Evolutionary conservation across 176 grass and related monocot genomes (phyloP).

Genomic region (Lolium perenne): DNA sequence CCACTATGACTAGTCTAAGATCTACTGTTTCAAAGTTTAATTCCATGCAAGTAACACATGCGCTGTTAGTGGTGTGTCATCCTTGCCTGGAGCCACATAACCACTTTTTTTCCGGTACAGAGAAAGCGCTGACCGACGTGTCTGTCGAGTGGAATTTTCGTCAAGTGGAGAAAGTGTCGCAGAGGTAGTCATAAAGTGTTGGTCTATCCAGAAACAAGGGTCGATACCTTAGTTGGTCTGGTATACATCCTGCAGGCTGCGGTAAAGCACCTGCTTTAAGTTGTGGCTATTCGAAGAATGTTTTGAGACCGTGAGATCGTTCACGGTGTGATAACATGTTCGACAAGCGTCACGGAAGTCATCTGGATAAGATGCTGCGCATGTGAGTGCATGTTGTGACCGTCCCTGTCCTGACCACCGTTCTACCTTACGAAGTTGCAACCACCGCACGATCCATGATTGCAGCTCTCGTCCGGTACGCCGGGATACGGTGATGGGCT

Average conservation of each 20-base stretch:
- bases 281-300: neutral
- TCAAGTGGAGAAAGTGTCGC: neutral
- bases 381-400: neutral
- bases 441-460: neutral
- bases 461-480: neutral
- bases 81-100: constrained; percentile 30
- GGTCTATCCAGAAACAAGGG: constrained; percentile 25
- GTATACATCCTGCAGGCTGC: neutral
- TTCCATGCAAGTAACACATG: constrained; percentile 39
- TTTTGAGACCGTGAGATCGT: no score
- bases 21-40: neutral
- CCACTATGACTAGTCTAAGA: no score
- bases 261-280: neutral
- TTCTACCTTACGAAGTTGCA: neutral
- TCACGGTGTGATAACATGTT: no score
- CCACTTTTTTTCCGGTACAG: neutral
- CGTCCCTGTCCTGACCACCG: neutral
- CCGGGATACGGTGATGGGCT: neutral
- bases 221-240: neutral
- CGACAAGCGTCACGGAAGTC: no score
- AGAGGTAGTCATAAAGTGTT: constrained; percentile 4
- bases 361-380: neutral
- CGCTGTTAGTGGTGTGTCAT: constrained; percentile 11
- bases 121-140: neutral
- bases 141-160: neutral